Base-by-base conservation (phyloP, 768 basidiomycete genomes). In the Dacryopinax primogenitus region DNA sequence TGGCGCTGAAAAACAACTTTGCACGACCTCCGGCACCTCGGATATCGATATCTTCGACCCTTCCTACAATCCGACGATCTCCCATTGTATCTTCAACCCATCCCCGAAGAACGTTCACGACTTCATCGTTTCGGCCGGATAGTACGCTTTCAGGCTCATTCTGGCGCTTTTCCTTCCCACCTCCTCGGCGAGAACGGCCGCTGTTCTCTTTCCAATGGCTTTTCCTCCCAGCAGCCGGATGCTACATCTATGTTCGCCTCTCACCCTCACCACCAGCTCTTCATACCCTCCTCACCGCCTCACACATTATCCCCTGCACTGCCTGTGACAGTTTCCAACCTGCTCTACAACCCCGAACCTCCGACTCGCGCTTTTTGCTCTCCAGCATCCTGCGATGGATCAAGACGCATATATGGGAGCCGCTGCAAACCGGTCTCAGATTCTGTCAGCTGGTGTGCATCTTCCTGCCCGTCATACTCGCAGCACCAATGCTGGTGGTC, bases 401-500 rank as follows among this genome's bases (percentile, higher is more conserved):
- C 18, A 79, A 78, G 44, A 77, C 80, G 63, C 79, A 78, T 63
- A 75, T 98, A 70, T 82, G 88, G 82, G 93, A 97, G 72, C 95
- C 92, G 15, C 73, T 98, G 62, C 79, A 88, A 58, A 97, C 92
- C 0, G 83, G 86, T 28, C 78, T 81, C 63, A 83, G 96, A 41
- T 97, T 98, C 77, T 74, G 92, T 28, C 83, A 88, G 70, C 83
- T 99, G 23, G 86, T 87, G 68, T 74, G 81, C 67, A 78, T 98
- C 64, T 98, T 99, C 75, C 75, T 87, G 2, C 96, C 96, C 0
- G 91, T 97, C 66, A 82, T 99, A 63, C 47, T 94, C 58, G 79
- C 84, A 1, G 82, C 84, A 62, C 94, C 95, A 0, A 89, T 97
- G 84, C 78, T 98, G 21, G 78, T 94, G 28, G 76, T 86, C 9